Evolutionary conservation across 2,329 filamentous ascomycete species (phyloP), one percentile per base, ranked within the genome.

Genomic region (Chaetomium sp.): DNA sequence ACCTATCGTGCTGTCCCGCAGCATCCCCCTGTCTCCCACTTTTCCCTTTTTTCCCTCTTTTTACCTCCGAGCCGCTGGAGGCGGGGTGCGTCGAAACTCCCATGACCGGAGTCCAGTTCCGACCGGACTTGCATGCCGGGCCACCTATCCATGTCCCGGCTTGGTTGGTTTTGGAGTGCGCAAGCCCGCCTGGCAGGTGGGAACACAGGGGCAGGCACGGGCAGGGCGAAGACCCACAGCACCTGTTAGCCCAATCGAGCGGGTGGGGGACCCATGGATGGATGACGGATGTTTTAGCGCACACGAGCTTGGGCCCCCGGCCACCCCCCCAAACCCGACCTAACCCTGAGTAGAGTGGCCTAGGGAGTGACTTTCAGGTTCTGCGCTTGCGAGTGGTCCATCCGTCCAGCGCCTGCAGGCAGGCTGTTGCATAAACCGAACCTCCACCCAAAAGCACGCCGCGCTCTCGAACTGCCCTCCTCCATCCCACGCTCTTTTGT

Each of bases 401-500:
- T 55, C 57, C 62, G 53, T 42, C 38, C 7, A 42, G 38, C 38
- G 38, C 38, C 63, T 57, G 42, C 29, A 25, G 49, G 63, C 64
- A 47, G 64, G 69, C 62, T 60, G 64, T 65, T 64, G 68, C 69
- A 67, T 70, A 69, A 71, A 70, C 70, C 67, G 64, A 68, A 70
- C 71, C 70, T 71, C 69, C 54, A 68, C 67, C 68, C 66, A 70
- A 68, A 68, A 59, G 68, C 59, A 57, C 61, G 60, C 69, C 66
- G 60, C 68, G 69, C 55, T 65, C 66, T 67, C 54, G 64, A 54
- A 60, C 66, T 38, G 54, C 47, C 38, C n/a, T 60, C 58, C 49
- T 53, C 50, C 59, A 57, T 42, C 53, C 53, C 53, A 62, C 61
- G 38, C 60, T 56, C 51, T 56, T 49, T 55, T 58, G 47, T 70